Percentiles rank a stretch among this genome's conserved stretches.
phyloP scores from a whole-genome alignment of 1,139 yeast genomes.

The Meyerozyma sp. region DNA sequence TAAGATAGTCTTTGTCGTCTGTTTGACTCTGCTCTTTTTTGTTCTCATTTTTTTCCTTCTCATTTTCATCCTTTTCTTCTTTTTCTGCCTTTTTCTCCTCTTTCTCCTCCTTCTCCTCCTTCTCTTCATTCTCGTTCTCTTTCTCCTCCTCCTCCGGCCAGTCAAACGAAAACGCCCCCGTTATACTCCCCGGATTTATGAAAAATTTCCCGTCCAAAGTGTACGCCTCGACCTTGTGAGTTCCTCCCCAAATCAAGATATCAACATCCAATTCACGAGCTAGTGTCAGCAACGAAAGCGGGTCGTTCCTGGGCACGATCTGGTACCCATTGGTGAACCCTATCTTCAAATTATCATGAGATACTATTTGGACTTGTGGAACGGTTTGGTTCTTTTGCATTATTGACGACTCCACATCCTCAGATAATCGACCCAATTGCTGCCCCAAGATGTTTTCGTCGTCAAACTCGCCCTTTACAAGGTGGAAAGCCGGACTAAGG shows the following conservation, averaged over 20 bases:
- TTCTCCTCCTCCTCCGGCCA: conserved; percentile 34
- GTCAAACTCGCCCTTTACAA: conserved; percentile 78
- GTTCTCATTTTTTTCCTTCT: conserved; percentile 3
- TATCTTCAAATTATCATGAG: conserved; percentile 66
- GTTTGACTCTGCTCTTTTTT: conserved; percentile 4
- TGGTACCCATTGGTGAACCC: conserved; percentile 87
- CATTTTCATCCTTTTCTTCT: conserved; percentile 6
- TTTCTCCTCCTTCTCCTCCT: conserved; percentile 14
- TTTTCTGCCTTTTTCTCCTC: conserved; percentile 8
- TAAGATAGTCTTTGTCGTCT: conserved; percentile 8
- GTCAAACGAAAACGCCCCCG: conserved; percentile 72
- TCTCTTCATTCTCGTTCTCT: conserved; percentile 27
- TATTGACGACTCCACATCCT: conserved; percentile 7
- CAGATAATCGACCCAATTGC: conserved; percentile 22
- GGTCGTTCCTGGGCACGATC: conserved; percentile 81
- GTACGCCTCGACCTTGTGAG: conserved; percentile 89
- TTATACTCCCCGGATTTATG: conserved; percentile 92
- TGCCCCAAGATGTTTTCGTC: conserved; percentile 28
- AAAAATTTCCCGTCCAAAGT: conserved; percentile 90
- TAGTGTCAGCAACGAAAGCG: conserved; percentile 71
- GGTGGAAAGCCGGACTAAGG: conserved; percentile 65
- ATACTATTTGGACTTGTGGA: conserved; percentile 63
- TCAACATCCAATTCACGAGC: conserved; percentile 94
- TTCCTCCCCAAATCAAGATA: conserved; percentile 92
- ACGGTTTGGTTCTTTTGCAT: conserved; percentile 20